These are phyloP conservation scores for Byssochlamys sp. DNA, from an alignment of 2,329 filamentous ascomycete species.

Conservation along the genomic window DNA sequence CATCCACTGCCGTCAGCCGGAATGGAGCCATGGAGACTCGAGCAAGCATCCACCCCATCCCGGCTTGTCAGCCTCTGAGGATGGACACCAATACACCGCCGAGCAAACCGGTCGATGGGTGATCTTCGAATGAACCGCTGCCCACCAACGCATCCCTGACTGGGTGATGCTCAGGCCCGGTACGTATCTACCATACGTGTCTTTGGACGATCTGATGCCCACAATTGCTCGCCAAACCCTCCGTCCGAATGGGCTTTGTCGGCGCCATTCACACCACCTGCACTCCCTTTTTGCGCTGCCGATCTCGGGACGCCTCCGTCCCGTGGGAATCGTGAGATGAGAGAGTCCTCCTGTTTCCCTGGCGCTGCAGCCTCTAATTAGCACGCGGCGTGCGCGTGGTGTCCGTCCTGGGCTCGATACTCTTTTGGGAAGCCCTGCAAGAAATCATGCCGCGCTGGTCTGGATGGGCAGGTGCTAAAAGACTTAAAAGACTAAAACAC, in stretches of 20 bases:
- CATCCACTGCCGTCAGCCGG: neutral
- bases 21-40: neutral
- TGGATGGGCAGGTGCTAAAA: neutral
- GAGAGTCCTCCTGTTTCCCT: neutral
- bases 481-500: neutral
- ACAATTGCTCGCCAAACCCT: neutral
- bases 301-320: neutral
- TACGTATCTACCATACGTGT: neutral
- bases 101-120: neutral
- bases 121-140: neutral
- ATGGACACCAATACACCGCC: neutral
- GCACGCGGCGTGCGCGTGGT: neutral
- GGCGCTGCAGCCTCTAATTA: neutral
- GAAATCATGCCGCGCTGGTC: neutral
- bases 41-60: neutral
- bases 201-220: conserved; percentile 1
- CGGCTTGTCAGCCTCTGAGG: neutral
- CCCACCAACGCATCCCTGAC: neutral
- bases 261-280: neutral
- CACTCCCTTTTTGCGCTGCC: neutral
- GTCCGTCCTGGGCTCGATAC: neutral
- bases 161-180: neutral
- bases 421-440: neutral
- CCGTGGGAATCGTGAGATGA: neutral
- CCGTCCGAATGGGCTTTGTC: neutral